A percentile compares a stretch with the other conserved stretches of the same genome.
These are phyloP conservation scores for Vicia sativa DNA, from an alignment of 306 rosid genomes.

Conservation along the genomic window DNA sequence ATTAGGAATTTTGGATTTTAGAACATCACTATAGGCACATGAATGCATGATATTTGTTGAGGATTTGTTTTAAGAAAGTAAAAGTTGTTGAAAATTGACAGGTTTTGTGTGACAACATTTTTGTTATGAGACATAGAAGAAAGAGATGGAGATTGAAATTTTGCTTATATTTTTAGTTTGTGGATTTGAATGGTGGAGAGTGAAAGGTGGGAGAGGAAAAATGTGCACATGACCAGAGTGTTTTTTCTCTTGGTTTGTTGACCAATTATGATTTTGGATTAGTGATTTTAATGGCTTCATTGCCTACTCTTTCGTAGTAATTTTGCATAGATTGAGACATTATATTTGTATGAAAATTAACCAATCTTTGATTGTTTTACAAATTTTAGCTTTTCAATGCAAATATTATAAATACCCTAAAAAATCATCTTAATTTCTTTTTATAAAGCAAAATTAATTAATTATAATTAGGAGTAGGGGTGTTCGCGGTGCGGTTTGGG, in stretches of 20 bases:
- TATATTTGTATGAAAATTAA: too few species aligned
- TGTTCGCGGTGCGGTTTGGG: too few species aligned
- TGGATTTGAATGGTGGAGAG: conserved; percentile 39
- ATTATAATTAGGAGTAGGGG: too few species aligned
- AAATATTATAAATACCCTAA: too few species aligned
- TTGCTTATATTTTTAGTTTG: conserved; percentile 29
- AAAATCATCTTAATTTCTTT: too few species aligned
- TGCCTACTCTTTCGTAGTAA: neutral
- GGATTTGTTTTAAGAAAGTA: neutral
- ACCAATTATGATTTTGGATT: neutral
- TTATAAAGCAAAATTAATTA: too few species aligned
- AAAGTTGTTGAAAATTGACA: conserved; percentile 6
- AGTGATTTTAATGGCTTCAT: conserved; percentile 3
- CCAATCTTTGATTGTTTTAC: too few species aligned
- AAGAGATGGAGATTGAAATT: neutral
- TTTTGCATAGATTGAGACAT: too few species aligned
- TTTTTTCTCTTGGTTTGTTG: neutral
- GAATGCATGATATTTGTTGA: neutral
- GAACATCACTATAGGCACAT: conserved; percentile 1
- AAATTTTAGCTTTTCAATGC: too few species aligned
- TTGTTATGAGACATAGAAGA: neutral
- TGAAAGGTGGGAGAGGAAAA: conserved; percentile 28
- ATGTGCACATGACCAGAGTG: neutral
- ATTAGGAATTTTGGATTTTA: conserved; percentile 9
- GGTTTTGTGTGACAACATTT: neutral